phyloP scores from a whole-genome alignment of 2,329 filamentous ascomycete genomes.

The Sporothrix schenckii region DNA sequence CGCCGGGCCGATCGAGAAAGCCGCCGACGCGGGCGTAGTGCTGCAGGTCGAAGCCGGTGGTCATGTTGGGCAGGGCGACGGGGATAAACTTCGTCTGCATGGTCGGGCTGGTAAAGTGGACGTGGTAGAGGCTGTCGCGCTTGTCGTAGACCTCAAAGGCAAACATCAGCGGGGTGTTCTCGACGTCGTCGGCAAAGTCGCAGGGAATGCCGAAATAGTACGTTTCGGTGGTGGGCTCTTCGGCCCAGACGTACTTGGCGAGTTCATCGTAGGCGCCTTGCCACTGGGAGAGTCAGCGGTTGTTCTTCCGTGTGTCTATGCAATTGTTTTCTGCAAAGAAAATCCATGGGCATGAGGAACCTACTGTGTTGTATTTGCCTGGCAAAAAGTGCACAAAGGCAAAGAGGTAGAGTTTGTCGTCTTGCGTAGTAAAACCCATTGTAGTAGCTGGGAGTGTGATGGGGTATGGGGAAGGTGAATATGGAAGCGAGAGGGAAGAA shows the following conservation, averaged over 20 bases:
- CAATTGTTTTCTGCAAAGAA: background rate
- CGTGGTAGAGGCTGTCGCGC: slow-evolving; percentile 41
- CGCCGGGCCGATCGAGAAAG: slow-evolving; percentile 40
- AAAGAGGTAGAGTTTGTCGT: slow-evolving; percentile 36
- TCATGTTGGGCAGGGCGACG: slow-evolving; percentile 39
- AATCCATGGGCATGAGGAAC: background rate
- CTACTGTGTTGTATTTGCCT: slow-evolving; percentile 43
- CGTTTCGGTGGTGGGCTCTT: slow-evolving; percentile 45
- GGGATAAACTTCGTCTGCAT: slow-evolving; percentile 42
- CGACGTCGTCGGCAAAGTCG: slow-evolving; percentile 42
- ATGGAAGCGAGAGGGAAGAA: background rate
- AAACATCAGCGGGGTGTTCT: slow-evolving; percentile 42
- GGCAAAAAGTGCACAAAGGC: slow-evolving; percentile 44
- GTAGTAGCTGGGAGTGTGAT: background rate
- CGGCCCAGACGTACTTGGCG: slow-evolving; percentile 43
- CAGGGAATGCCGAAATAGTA: slow-evolving; percentile 50
- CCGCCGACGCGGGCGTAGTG: slow-evolving; percentile 42
- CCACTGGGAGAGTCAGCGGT: slow-evolving; percentile 40
- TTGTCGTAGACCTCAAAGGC: slow-evolving; percentile 44
- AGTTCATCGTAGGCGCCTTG: slow-evolving; percentile 48
- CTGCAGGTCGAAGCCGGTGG: slow-evolving; percentile 43
- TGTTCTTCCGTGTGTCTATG: background rate
- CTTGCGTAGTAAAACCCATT: slow-evolving; percentile 28
- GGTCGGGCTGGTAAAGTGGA: slow-evolving; percentile 41
- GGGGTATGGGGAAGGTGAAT: background rate